phyloP scores from a whole-genome alignment of 371 early-diverging fungal genomes.

The Mortierella sp. region DNA sequence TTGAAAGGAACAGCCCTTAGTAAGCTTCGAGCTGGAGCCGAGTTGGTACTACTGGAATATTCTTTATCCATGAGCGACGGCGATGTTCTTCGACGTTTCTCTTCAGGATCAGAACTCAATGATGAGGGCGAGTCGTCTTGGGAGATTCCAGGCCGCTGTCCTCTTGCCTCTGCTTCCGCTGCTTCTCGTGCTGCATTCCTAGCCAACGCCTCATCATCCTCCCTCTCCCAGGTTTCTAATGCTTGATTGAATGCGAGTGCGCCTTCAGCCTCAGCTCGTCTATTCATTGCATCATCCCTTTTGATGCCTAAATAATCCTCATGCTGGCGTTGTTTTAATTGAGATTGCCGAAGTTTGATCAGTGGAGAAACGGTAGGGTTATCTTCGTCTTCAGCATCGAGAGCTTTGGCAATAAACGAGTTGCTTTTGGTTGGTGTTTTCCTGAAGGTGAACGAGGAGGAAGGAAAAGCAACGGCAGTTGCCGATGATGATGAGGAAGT shows the following conservation, averaged over 20 bases:
- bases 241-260: slow-evolving; percentile 24
- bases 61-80: not conserved
- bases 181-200: slow-evolving; percentile 46
- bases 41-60: not conserved
- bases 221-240: slow-evolving; percentile 44
- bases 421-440: slow-evolving; percentile 4
- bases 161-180: slow-evolving; percentile 17
- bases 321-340: slow-evolving; percentile 43
- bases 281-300: not conserved
- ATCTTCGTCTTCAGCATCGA: slow-evolving; percentile 2
- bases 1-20: slow-evolving; percentile 32
- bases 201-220: slow-evolving; percentile 45
- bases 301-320: slow-evolving; percentile 50
- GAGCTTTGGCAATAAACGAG: not conserved
- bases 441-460: slow-evolving; percentile 6
- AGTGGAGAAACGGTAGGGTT: slow-evolving; percentile 27
- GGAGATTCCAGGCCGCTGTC: not conserved
- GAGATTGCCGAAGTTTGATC: slow-evolving; percentile 49
- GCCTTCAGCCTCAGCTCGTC: slow-evolving; percentile 8
- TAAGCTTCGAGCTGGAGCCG: slow-evolving; percentile 20
- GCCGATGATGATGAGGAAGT: slow-evolving; percentile 1
- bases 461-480: not conserved
- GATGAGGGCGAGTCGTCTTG: not conserved
- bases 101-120: not conserved
- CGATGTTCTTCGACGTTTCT: not conserved